Evolutionary conservation across 305 asterid species (phyloP), one percentile per base, ranked within the genome.

Genomic region (Solanum chacoense): DNA sequence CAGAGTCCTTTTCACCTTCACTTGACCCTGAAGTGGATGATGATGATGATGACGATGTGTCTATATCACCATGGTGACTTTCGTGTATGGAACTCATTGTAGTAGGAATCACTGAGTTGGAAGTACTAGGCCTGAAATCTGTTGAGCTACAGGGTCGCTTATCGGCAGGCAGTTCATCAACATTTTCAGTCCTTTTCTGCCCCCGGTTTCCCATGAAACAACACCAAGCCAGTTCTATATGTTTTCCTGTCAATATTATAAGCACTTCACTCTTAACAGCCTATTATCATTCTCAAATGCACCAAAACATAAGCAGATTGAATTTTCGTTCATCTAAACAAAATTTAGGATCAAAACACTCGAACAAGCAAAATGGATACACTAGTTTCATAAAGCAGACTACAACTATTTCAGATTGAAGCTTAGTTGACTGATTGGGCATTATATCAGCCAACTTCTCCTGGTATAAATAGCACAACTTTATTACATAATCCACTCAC

Each of bases 121-220:
- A 94, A 87, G 98, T 88, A 90, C 97, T 95, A n/a, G 99, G 96
- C 85, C 95, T 91, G 89, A 93, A 93, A 78, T 95, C 99, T 11
- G 92, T 79, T 1, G 98, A 96, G 91, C 93, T 97, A 91, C 99
- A 97, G 2, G 97, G 95, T 89, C 99, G 93, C 92, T 98, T 98
- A 91, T 98, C 99, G 7, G 98, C 98, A 1, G 99, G 99, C 91
- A 97, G 92, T 91, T 90, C 95, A 59, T 98, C 98, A 90, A 91
- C 93, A 18, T 89, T 90, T 71, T 98, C 99, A 55, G 93, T 89
- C 90, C 99, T 93, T 89, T 98, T 98, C 89, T 96, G 96, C 89
- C 99, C 99, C 88, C 98, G 95, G 92, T 90, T 95, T 85, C 92
- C 94, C 99, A 98, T 98, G 87, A 31, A 89, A 38, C 83, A 88